Percentiles rank a stretch among this genome's conserved stretches.
phyloP scores from a whole-genome alignment of 306 rosid genomes.

The Vicia sativa region DNA sequence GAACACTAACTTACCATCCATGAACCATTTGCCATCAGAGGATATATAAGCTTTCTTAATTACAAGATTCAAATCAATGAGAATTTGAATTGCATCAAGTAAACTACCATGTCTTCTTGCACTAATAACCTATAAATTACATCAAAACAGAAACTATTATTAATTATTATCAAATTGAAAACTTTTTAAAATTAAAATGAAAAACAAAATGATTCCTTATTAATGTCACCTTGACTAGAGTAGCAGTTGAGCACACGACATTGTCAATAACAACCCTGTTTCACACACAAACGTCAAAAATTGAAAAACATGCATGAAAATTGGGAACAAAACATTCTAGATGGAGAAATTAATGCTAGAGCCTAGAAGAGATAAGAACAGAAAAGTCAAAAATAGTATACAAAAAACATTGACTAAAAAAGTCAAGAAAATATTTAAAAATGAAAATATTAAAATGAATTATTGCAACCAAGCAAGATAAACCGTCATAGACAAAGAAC shows the following conservation, averaged over 20 bases:
- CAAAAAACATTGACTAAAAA: not conserved
- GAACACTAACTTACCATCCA: slow-evolving; percentile 71
- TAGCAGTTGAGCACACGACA: slow-evolving; percentile 75
- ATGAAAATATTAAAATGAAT: slow-evolving; percentile 18
- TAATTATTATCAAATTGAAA: not conserved
- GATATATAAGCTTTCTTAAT: slow-evolving; percentile 91
- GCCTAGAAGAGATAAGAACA: slow-evolving; percentile 21
- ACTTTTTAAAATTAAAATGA: not conserved
- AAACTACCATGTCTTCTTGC: slow-evolving; percentile 89
- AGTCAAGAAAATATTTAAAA: slow-evolving; percentile 21
- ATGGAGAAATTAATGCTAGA: not conserved
- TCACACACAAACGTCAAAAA: slow-evolving; percentile 40
- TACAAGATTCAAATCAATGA: slow-evolving; percentile 76
- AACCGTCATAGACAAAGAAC: not conserved
- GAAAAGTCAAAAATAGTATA: slow-evolving; percentile 42
- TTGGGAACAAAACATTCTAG: slow-evolving; percentile 34
- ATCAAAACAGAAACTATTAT: slow-evolving; percentile 1
- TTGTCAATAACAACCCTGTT: slow-evolving; percentile 93
- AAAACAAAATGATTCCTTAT: slow-evolving; percentile 6
- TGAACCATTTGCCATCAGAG: slow-evolving; percentile 95
- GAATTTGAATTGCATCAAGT: slow-evolving; percentile 85
- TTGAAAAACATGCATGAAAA: too few species aligned
- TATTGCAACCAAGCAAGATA: slow-evolving; percentile 9
- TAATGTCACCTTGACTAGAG: slow-evolving; percentile 79
- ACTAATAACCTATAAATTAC: slow-evolving; percentile 73